These are phyloP conservation scores for Pestalotiopsis sp. DNA, from an alignment of 2,329 filamentous ascomycete species.

Conservation along the genomic window DNA sequence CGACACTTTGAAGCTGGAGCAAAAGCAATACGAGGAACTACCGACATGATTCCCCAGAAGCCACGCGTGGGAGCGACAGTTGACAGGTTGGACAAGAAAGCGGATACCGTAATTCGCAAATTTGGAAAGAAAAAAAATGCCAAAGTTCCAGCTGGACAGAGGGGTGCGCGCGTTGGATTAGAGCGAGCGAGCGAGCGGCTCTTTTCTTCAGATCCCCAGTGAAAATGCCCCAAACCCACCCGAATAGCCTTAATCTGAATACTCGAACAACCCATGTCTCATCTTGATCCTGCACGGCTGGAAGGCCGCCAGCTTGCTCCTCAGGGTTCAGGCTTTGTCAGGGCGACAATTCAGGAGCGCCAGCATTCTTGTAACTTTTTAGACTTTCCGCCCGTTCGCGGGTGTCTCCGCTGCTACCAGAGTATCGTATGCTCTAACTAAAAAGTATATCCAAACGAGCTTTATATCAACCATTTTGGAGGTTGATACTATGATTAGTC, in stretches of 20 bases:
- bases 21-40: too few species aligned
- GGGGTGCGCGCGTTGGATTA: too few species aligned
- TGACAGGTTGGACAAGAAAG: too few species aligned
- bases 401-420: conserved; percentile 7
- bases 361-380: neutral
- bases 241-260: conserved; percentile 18
- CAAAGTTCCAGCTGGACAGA: too few species aligned
- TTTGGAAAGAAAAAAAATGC: too few species aligned
- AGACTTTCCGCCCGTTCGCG: neutral
- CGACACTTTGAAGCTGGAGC: too few species aligned
- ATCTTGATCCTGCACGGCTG: conserved; percentile 4
- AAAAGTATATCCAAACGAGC: neutral
- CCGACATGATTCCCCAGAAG: too few species aligned
- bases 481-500: too few species aligned
- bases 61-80: too few species aligned
- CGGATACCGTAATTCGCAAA: too few species aligned
- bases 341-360: neutral
- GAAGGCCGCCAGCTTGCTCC: neutral
- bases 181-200: neutral
- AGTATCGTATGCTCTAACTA: neutral
- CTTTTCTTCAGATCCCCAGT: neutral
- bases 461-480: neutral
- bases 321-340: neutral
- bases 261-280: conserved; percentile 18
- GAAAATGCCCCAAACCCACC: conserved; percentile 11